Base-by-base conservation (phyloP, 2,329 filamentous ascomycete species). In the Alternaria sp. region DNA sequence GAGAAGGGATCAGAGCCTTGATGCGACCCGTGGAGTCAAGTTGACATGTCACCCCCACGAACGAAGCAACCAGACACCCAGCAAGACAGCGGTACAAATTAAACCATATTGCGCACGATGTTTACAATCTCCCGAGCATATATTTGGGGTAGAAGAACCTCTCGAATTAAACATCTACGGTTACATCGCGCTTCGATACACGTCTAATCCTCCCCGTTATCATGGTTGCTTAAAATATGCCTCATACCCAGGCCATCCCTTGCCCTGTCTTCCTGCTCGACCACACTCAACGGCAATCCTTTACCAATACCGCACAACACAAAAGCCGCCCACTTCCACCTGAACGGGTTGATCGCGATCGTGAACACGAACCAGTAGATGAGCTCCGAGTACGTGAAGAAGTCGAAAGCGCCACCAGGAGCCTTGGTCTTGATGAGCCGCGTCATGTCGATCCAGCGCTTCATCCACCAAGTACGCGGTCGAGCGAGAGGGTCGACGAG, bases 261-360 rank as follows among this genome's bases (percentile, higher is more conserved):
- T 7, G 92, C 66, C 63, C 77, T 82, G 69, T 90, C 87, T 80
- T 96, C 93, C 15, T 86, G 82, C 67, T 87, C 82, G 1, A 95
- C 89, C 25, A 96, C 83, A 14, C 82, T 83, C 78, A 87, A 84
- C 0, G 93, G 93, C 50, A 96, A 75, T 20, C 83, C 83, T 46
- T 87, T 84, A 0, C 91, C 92, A 28, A 95, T 77, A 0, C 93
- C 93, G 63, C 91, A 91, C 71, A 96, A 89, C 15, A 96, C 92
- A 75, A 96, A 96, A 0, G 89, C 76, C 0, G 90, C 92, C 93
- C 93, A 96, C 82, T 96, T 96, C 92, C 93, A 96, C 9, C 93
- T 84, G 79, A 96, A 96, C 0, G 93, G 93, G 75, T 96, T 96
- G 71, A 96, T 86, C 5, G 86, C 82, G 45, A 95, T 88, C 60